Conservation (phyloP, 164 flowering plant genomes). For the Nymphaea colorata region DNA sequence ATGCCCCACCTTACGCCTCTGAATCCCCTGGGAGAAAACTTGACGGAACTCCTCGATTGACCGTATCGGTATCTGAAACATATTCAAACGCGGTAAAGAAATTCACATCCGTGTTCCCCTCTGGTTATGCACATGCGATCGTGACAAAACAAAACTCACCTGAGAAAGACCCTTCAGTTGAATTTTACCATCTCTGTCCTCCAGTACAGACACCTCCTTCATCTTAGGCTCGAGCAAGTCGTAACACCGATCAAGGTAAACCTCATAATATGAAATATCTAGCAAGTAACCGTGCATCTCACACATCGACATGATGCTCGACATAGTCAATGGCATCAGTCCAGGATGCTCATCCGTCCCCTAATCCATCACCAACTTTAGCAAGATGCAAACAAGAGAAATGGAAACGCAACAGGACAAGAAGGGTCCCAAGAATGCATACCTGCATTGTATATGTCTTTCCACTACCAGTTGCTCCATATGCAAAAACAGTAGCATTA, state of each 20-base stretch:
- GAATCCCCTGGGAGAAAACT: constrained; percentile 45
- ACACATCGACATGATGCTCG: constrained; percentile 47
- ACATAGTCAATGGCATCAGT: constrained; percentile 67
- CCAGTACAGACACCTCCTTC: constrained; percentile 59
- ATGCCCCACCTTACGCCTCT: constrained; percentile 70
- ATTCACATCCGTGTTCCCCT: no score
- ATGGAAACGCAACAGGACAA: background rate
- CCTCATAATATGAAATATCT: constrained; percentile 77
- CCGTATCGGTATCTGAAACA: constrained; percentile 25
- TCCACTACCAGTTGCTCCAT: constrained; percentile 97
- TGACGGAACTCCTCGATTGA: constrained; percentile 61
- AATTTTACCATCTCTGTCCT: constrained; percentile 63
- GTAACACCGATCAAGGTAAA: constrained; percentile 82
- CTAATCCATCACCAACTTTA: constrained; percentile 26
- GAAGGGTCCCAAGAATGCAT: background rate
- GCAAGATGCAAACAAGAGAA: background rate
- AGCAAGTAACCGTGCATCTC: constrained; percentile 30
- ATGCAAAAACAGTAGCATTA: constrained; percentile 85
- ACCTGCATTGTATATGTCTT: constrained; percentile 98
- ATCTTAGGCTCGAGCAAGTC: constrained; percentile 65
- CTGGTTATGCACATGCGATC: no score
- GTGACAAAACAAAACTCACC: background rate
- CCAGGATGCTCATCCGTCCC: constrained; percentile 71
- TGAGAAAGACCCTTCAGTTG: constrained; percentile 78
- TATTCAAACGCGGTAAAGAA: background rate